phyloP scores from a whole-genome alignment of 148 eudicot species.

The Salicornia ramosissima region DNA sequence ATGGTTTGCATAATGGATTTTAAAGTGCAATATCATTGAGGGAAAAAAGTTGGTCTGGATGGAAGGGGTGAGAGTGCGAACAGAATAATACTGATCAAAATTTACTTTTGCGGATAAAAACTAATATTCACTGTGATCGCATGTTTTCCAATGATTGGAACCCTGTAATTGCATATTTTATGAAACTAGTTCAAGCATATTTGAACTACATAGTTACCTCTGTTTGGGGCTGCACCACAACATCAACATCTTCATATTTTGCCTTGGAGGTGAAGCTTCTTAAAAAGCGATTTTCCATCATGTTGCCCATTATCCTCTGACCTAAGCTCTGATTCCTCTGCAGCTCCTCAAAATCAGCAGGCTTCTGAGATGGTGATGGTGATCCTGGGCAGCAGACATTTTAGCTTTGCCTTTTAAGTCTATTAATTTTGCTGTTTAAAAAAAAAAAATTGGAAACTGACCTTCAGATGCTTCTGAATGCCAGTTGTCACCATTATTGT shows the following conservation, averaged over 20 bases:
- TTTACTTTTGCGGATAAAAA: too few relatives aligned
- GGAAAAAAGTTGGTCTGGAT: too few relatives aligned
- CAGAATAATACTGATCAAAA: too few relatives aligned
- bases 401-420: background rate
- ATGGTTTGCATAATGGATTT: too few relatives aligned
- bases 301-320: constrained; percentile 91
- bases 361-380: constrained; percentile 61
- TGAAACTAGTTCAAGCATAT: background rate
- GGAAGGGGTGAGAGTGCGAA: too few relatives aligned
- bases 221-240: constrained; percentile 49
- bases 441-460: constrained; percentile 21
- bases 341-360: constrained; percentile 44
- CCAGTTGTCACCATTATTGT: constrained; percentile 25
- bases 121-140: background rate
- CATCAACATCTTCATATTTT: constrained; percentile 54
- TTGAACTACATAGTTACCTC: constrained; percentile 46
- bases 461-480: constrained; percentile 64
- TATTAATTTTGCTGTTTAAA: background rate
- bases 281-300: constrained; percentile 73
- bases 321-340: constrained; percentile 81
- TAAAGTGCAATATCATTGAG: too few relatives aligned
- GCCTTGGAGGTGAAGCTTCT: constrained; percentile 90
- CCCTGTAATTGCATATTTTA: background rate
- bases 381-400: constrained; percentile 42
- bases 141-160: background rate